Percentiles rank a stretch among this genome's conserved stretches.
Conservation (phyloP, 2,329 filamentous ascomycete genomes). For the Alternaria sp. region DNA sequence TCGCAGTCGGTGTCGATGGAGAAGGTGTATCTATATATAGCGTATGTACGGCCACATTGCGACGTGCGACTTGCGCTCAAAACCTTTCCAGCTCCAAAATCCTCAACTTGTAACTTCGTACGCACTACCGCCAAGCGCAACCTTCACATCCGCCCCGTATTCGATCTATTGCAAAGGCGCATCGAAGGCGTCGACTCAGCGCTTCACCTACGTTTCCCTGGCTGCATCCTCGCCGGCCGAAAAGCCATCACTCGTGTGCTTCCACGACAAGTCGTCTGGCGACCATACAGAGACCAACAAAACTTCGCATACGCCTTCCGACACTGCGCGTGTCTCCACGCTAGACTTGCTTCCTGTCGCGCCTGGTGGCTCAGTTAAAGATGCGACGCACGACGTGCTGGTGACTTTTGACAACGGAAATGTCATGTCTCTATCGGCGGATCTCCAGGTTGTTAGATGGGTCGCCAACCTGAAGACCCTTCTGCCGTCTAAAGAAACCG, state of each 20-base stretch:
- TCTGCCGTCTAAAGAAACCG: constrained; percentile 25
- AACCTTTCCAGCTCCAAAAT: constrained; percentile 62
- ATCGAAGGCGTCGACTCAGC: constrained; percentile 55
- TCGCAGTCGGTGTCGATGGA: constrained; percentile 67
- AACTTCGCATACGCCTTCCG: constrained; percentile 41
- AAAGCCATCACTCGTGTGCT: constrained; percentile 63
- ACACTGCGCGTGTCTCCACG: constrained; percentile 35
- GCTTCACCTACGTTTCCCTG: constrained; percentile 66
- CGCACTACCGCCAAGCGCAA: constrained; percentile 67
- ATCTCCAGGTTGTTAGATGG: constrained; percentile 53
- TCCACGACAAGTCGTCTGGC: constrained; percentile 59
- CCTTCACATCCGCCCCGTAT: constrained; percentile 65
- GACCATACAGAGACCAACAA: constrained; percentile 49
- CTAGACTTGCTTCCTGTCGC: constrained; percentile 47
- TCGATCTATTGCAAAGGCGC: constrained; percentile 64
- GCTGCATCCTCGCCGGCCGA: constrained; percentile 57
- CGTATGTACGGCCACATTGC: constrained; percentile 51
- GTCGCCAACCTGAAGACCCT: constrained; percentile 33
- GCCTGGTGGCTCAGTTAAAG: constrained; percentile 24
- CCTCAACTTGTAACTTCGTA: constrained; percentile 68
- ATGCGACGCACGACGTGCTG: constrained; percentile 59
- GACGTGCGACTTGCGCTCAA: constrained; percentile 25
- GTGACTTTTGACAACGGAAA: constrained; percentile 68
- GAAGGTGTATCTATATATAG: constrained; percentile 70
- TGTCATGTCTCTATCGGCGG: constrained; percentile 67